Evolutionary conservation across 192 early-diverging fungal species (phyloP), one percentile per base, ranked within the genome.

Genomic region (Backusella parvicylindrica): DNA sequence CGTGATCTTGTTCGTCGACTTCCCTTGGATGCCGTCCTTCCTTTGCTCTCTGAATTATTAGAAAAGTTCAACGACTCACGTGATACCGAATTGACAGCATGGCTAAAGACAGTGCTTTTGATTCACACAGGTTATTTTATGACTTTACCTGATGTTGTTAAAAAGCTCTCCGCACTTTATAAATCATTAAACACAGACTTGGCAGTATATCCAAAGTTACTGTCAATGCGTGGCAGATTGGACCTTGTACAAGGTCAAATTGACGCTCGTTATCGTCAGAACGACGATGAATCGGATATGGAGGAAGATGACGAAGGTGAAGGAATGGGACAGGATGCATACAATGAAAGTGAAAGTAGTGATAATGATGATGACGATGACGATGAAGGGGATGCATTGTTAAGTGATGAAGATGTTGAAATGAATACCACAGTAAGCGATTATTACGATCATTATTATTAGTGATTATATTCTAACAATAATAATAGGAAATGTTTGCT

Each of bases 101-200:
- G 87, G 87, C 83, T 88, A 67, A 85, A 85, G 43, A 79, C 82
- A 32, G 79, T 85, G 4, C 49, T 86, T 30, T 38, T 81, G 31
- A 77, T 84, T 33, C 87, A 88, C 30, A 85, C 81, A 15, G 79
- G 84, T 31, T 86, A 88, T 69, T 71, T 88, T 73, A 86, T 88
- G 87, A 85, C 85, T 1, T 83, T 86, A 1, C 82, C 85, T 6
- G 82, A 86, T 28, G 30, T 86, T 41, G 79, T 85, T 36, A 68
- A 76, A 35, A 84, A 84, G 71, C 64, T 88, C 21, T 81, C 87
- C 32, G 72, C 77, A 31, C 85, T 88, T 56, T 86, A 86, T 76
- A 84, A 86, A 77, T 73, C 81, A 13, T 38, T 88, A 32, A 83
- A 86, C 43, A 68, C 78, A 5, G 84, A 84, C n/a, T 68, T 84